Conservation (phyloP, 768 basidiomycete species). For the Tylopilus sp. region DNA sequence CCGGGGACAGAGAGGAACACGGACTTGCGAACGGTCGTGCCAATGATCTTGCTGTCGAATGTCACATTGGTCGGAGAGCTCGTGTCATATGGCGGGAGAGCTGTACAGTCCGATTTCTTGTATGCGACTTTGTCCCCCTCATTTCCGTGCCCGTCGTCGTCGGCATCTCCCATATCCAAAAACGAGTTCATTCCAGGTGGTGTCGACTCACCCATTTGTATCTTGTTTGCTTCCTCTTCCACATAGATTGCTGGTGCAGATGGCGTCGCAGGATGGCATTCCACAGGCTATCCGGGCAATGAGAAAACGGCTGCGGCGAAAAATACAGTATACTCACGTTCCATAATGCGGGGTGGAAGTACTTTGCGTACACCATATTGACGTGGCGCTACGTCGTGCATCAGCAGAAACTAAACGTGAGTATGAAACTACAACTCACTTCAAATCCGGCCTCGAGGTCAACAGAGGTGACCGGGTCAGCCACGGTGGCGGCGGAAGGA, state of each 20-base stretch:
- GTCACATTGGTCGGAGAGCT: background rate
- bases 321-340: conserved; percentile 5
- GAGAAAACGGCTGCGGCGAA: background rate
- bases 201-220: background rate
- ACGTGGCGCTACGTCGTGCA: conserved; percentile 4
- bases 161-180: conserved; percentile 17
- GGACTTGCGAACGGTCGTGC: conserved; percentile 4
- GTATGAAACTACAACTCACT: background rate
- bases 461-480: background rate
- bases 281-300: conserved; percentile 4
- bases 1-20: conserved; percentile 14
- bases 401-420: background rate
- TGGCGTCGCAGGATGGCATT: conserved; percentile 13
- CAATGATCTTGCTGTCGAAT: conserved; percentile 16
- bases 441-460: conserved; percentile 14
- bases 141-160: background rate
- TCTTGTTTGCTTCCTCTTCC: conserved; percentile 14
- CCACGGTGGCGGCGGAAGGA: background rate
- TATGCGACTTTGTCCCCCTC: background rate
- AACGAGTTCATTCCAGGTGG: conserved; percentile 13
- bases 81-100: conserved; percentile 14
- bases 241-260: conserved; percentile 17
- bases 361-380: conserved; percentile 20
- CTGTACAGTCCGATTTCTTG: background rate
- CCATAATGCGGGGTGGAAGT: conserved; percentile 25